phyloP scores from a whole-genome alignment of 129 eudicot genomes.

The Pseudognaphalium luteoalbum region DNA sequence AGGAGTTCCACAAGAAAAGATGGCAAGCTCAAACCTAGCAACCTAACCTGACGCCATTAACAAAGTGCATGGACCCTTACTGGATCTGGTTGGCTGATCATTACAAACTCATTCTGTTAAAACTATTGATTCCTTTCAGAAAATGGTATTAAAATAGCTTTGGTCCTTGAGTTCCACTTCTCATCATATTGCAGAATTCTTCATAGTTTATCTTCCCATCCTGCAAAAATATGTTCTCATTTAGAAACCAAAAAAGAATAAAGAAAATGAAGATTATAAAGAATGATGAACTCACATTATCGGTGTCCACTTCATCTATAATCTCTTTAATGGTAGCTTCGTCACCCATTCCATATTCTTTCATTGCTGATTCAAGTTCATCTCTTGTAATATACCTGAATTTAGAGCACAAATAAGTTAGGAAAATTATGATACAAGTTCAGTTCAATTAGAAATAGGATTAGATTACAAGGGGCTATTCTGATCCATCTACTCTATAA shows the following conservation, averaged over 20 bases:
- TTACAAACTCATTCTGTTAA: background rate
- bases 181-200: conserved; percentile 73
- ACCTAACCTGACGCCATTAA: background rate
- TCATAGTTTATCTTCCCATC: conserved; percentile 80
- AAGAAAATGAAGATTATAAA: background rate
- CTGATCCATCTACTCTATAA: too few species aligned
- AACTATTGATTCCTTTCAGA: background rate
- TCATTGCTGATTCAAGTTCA: conserved; percentile 86
- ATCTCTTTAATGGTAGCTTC: conserved; percentile 76
- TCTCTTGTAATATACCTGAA: conserved; percentile 82
- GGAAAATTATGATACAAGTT: background rate
- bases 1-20: conserved; percentile 14
- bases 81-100: conserved; percentile 27
- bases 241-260: background rate
- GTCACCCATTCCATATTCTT: conserved; percentile 84
- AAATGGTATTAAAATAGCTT: conserved; percentile 41
- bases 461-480: too few species aligned
- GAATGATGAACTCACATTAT: conserved; percentile 52
- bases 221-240: conserved; percentile 37
- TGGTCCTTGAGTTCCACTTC: conserved; percentile 56
- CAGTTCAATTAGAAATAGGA: background rate
- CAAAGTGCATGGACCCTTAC: background rate
- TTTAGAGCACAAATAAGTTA: background rate
- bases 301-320: conserved; percentile 83
- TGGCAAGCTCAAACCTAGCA: conserved; percentile 16